These are phyloP conservation scores for Misopates orontium DNA, from an alignment of 257 asterid genomes.

Conservation along the genomic window DNA sequence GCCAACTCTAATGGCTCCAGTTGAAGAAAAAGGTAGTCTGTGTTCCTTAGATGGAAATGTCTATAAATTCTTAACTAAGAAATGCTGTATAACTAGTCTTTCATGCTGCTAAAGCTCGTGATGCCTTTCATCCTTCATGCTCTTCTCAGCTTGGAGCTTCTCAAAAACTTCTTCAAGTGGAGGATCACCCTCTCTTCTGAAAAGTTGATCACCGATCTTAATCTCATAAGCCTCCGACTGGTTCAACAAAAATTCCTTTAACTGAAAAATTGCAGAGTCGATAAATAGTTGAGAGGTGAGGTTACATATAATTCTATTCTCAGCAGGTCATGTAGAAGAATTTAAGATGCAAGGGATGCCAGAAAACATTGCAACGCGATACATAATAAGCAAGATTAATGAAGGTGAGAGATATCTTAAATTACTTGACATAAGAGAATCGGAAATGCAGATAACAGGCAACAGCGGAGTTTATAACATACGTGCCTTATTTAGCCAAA, in stretches of 20 bases:
- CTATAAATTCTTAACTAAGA: background rate
- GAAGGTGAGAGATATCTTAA: background rate
- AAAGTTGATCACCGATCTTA: slow-evolving; percentile 78
- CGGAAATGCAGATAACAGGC: background rate
- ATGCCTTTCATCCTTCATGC: slow-evolving; percentile 37
- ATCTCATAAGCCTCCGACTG: slow-evolving; percentile 90
- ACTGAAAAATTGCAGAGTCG: slow-evolving; percentile 39
- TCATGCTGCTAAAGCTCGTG: slow-evolving; percentile 47
- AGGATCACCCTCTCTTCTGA: slow-evolving; percentile 81
- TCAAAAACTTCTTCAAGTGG: slow-evolving; percentile 68
- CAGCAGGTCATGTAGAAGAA: background rate
- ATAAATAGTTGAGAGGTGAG: slow-evolving; percentile 20
- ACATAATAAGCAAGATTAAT: background rate
- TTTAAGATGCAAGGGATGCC: background rate
- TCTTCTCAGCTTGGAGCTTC: slow-evolving; percentile 45
- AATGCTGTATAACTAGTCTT: background rate
- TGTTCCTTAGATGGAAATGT: background rate
- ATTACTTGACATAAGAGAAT: background rate
- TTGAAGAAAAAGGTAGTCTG: background rate
- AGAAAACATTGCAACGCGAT: background rate
- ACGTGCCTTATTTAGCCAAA: background rate
- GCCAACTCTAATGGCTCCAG: background rate
- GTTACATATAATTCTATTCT: background rate
- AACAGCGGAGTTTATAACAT: too few relatives aligned
- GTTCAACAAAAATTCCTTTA: slow-evolving; percentile 68